Conservation (phyloP, 805 yeast genomes). For the Starmerella khaoyaiensis region DNA sequence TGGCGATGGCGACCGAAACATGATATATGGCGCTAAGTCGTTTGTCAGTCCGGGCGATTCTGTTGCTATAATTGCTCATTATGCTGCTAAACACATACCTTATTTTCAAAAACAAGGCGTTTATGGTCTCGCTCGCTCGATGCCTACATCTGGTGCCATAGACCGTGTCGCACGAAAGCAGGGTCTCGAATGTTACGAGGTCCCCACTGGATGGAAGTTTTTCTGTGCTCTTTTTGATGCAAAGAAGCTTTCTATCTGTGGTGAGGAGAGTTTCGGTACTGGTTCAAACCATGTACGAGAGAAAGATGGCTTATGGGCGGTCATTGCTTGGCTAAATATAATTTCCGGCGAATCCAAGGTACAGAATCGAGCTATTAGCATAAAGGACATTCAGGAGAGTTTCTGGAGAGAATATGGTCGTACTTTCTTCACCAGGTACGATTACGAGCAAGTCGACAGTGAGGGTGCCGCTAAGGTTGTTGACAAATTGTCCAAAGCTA, state of each 20-base stretch:
- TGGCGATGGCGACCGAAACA: constrained; percentile 97
- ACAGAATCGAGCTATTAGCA: constrained; percentile 52
- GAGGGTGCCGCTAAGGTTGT: constrained; percentile 67
- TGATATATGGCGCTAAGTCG: constrained; percentile 91
- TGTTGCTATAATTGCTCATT: constrained; percentile 93
- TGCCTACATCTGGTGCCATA: constrained; percentile 94
- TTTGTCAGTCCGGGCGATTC: constrained; percentile 98
- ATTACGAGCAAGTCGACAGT: constrained; percentile 68
- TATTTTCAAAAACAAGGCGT: constrained; percentile 78
- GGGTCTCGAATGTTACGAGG: constrained; percentile 72
- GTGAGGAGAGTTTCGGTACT: constrained; percentile 96
- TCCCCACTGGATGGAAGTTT: constrained; percentile 98
- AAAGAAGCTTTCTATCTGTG: constrained; percentile 85
- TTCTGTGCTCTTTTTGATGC: constrained; percentile 93
- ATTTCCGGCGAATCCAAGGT: constrained; percentile 64
- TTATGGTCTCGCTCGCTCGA: constrained; percentile 86
- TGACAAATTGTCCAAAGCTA: constrained; percentile 33
- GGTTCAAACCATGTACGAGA: constrained; percentile 96
- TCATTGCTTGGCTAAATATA: constrained; percentile 92
- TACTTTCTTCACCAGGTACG: constrained; percentile 93
- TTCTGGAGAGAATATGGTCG: constrained; percentile 93
- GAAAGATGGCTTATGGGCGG: constrained; percentile 97
- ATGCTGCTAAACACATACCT: constrained; percentile 74
- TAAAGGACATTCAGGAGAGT: constrained; percentile 62
- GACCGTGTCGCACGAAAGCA: constrained; percentile 77